Evolutionary conservation across 208 protist genomes (phyloP).

Genomic region (Acanthamoeba polyphaga): DNA sequence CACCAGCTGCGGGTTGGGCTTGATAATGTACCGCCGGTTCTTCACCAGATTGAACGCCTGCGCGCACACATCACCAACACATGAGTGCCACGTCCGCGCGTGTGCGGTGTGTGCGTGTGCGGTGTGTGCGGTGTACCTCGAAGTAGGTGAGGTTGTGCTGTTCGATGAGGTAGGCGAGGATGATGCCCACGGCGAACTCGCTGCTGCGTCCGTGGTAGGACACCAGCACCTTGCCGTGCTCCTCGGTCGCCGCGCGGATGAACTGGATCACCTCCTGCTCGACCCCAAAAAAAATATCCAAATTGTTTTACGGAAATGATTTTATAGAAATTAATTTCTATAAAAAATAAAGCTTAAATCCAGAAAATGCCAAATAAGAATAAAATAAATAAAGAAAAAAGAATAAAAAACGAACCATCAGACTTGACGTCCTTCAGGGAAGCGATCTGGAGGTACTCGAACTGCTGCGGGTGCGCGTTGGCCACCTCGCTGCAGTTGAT

Average conservation of each 20-base stretch:
- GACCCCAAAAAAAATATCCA: no score
- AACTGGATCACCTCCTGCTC: conserved; percentile 7
- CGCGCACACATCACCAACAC: neutral
- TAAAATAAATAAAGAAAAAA: neutral
- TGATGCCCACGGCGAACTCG: conserved; percentile 11
- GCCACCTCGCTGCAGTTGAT: conserved; percentile 47
- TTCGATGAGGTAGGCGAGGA: conserved; percentile 60
- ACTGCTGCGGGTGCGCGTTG: conserved; percentile 30
- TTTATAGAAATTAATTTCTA: no score
- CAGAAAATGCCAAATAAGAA: no score
- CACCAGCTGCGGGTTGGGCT: conserved; percentile 54
- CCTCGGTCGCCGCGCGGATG: neutral
- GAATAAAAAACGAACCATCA: neutral
- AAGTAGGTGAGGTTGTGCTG: conserved; percentile 45
- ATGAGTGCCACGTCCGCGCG: neutral
- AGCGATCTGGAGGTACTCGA: conserved; percentile 52
- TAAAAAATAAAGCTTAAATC: no score
- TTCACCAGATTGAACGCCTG: conserved; percentile 58
- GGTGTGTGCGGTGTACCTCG: neutral
- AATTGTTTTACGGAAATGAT: no score
- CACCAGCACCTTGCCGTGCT: neutral
- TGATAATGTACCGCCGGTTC: conserved; percentile 55
- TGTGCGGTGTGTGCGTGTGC: no score
- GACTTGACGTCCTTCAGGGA: conserved; percentile 3
- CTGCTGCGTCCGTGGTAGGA: conserved; percentile 14